Evolutionary conservation across 208 protist species (phyloP).

Genomic region (Leishmania guyanensis): DNA sequence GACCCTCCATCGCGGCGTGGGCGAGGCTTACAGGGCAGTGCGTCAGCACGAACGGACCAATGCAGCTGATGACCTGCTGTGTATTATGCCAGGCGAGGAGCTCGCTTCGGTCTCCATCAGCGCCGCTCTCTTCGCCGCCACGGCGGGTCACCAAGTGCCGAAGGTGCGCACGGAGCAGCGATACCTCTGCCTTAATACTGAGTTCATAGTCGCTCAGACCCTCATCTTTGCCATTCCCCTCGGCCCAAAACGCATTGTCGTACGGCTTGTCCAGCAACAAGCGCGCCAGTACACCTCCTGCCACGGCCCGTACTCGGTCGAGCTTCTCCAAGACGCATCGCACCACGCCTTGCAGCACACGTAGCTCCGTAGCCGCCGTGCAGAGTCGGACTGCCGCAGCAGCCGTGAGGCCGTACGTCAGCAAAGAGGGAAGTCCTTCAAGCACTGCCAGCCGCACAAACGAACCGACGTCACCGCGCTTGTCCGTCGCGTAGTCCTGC

Average conservation of each 20-base stretch:
- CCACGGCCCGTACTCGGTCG: slow-evolving; percentile 82
- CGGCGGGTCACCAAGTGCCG: neutral
- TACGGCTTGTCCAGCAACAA: slow-evolving; percentile 37
- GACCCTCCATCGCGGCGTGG: slow-evolving; percentile 68
- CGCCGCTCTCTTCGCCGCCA: neutral
- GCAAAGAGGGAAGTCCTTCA: slow-evolving; percentile 53
- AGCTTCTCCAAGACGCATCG: slow-evolving; percentile 92
- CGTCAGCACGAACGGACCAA: slow-evolving; percentile 59
- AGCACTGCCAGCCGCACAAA: slow-evolving; percentile 95
- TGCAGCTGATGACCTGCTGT: slow-evolving; percentile 41
- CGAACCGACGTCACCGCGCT: slow-evolving; percentile 97
- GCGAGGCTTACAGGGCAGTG: slow-evolving; percentile 44
- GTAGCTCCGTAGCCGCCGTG: slow-evolving; percentile 15
- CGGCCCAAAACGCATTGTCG: neutral
- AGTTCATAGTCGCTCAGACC: neutral
- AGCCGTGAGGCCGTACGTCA: slow-evolving; percentile 40
- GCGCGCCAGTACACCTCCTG: slow-evolving; percentile 40
- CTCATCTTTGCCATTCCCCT: neutral
- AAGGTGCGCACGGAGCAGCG: slow-evolving; percentile 15
- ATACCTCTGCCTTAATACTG: slow-evolving; percentile 6
- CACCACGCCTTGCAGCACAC: slow-evolving; percentile 66
- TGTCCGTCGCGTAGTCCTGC: slow-evolving; percentile 95
- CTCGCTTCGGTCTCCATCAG: neutral
- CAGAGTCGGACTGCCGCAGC: slow-evolving; percentile 14
- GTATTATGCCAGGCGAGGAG: slow-evolving; percentile 39